Conservation (phyloP, 306 rosid species). For the Quercus engelmannii region DNA sequence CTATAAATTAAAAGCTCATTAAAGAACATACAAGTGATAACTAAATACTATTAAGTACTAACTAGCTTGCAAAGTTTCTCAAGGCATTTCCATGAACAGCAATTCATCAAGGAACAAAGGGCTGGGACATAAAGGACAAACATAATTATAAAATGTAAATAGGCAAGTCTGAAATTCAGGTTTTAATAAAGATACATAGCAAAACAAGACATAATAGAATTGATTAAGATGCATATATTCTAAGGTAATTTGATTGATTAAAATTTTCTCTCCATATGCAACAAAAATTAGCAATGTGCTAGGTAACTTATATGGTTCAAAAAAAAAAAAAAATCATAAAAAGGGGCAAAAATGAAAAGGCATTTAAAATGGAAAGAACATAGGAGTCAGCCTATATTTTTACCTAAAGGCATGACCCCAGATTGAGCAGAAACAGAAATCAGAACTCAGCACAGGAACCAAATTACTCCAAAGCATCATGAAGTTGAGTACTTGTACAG, state of each 20-base stretch:
- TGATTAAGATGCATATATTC: no score
- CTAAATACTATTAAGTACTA: background rate
- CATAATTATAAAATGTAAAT: background rate
- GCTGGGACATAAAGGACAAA: background rate
- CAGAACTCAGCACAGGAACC: background rate
- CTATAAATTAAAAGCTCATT: background rate
- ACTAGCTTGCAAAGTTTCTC: background rate
- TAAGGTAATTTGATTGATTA: background rate
- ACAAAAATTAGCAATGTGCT: background rate
- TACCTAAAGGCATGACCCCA: background rate
- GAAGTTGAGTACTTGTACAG: background rate
- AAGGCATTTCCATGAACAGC: background rate
- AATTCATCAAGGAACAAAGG: background rate
- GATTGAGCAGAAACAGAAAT: background rate
- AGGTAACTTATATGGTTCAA: background rate
- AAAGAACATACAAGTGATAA: background rate
- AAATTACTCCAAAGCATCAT: background rate
- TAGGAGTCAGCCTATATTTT: background rate
- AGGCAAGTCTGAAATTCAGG: background rate
- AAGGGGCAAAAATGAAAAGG: background rate
- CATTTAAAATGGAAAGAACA: background rate
- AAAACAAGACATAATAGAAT: background rate
- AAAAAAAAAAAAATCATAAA: background rate
- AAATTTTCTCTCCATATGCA: background rate
- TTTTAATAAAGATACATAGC: background rate